These are phyloP conservation scores for Talaromyces sp. DNA, from an alignment of 2,329 filamentous ascomycete species.

Conservation along the genomic window DNA sequence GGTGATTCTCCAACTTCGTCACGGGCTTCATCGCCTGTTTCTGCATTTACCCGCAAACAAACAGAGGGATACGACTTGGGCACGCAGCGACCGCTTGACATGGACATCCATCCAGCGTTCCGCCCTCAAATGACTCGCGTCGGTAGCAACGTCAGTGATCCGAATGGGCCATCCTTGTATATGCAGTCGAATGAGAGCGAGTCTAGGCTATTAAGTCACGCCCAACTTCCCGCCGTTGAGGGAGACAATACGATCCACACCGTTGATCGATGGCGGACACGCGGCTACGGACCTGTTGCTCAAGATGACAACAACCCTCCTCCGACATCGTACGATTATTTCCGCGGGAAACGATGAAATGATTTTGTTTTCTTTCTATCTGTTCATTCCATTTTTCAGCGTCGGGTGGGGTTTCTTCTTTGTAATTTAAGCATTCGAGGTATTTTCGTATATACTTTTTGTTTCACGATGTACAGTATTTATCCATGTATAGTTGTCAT, in stretches of 20 bases:
- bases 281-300: slow-evolving; percentile 37
- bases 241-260: slow-evolving; percentile 21
- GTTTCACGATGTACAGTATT: background rate
- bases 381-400: background rate
- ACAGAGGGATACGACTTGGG: slow-evolving; percentile 26
- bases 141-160: slow-evolving; percentile 22
- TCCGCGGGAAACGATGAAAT: slow-evolving; percentile 24
- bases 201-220: slow-evolving; percentile 35
- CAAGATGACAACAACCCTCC: slow-evolving; percentile 31
- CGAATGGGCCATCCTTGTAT: slow-evolving; percentile 27
- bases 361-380: background rate
- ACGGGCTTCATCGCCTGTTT: slow-evolving; percentile 39
- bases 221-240: slow-evolving; percentile 29
- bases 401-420: background rate
- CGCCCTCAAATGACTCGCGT: slow-evolving; percentile 28
- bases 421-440: slow-evolving; percentile 2
- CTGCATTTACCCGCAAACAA: slow-evolving; percentile 27
- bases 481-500: background rate
- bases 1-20: slow-evolving; percentile 38
- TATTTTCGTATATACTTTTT: background rate
- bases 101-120: slow-evolving; percentile 36
- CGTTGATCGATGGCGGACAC: slow-evolving; percentile 35
- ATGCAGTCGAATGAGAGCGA: slow-evolving; percentile 40
- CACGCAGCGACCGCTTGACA: slow-evolving; percentile 19
- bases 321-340: slow-evolving; percentile 36